These are phyloP conservation scores for Neocallimastix lanati DNA, from an alignment of 192 early-diverging fungal species.

Conservation along the genomic window DNA sequence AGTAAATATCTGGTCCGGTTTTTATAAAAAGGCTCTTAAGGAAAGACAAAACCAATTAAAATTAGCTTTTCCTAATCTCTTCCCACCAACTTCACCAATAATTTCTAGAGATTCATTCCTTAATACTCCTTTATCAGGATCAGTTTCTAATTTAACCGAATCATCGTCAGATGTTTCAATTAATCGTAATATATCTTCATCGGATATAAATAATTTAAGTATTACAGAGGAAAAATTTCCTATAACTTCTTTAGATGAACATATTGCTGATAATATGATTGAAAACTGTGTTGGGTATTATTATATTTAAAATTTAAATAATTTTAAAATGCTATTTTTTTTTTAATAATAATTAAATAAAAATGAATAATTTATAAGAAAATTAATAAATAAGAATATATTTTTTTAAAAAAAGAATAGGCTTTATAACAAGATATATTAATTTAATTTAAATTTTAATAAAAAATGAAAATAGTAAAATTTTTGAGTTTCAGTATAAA, in stretches of 20 bases:
- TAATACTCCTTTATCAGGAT: slow-evolving; percentile 9
- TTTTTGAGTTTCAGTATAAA: no score
- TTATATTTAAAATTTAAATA: background rate
- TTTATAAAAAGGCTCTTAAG: slow-evolving; percentile 54
- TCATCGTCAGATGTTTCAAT: slow-evolving; percentile 5
- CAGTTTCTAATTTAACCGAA: slow-evolving; percentile 13
- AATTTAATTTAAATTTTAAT: no score
- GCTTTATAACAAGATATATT: no score
- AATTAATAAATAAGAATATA: no score
- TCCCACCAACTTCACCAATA: slow-evolving; percentile 3
- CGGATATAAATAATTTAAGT: slow-evolving; percentile 8
- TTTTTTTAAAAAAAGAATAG: no score
- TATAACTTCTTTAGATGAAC: slow-evolving; percentile 37
- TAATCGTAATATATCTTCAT: background rate
- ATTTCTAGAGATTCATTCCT: slow-evolving; percentile 1
- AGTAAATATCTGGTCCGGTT: slow-evolving; percentile 42
- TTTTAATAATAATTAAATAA: background rate
- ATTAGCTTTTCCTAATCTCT: slow-evolving; percentile 37
- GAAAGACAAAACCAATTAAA: slow-evolving; percentile 47
- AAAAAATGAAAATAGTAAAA: no score
- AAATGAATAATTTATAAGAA: background rate
- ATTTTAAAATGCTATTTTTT: background rate
- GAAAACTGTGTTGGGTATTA: slow-evolving; percentile 60
- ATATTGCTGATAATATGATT: slow-evolving; percentile 59
- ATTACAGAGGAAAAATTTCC: slow-evolving; percentile 28